Evolutionary conservation across 1,284 basidiomycete species (phyloP), one percentile per base, ranked within the genome.

Genomic region (Laetiporus sulphureus): DNA sequence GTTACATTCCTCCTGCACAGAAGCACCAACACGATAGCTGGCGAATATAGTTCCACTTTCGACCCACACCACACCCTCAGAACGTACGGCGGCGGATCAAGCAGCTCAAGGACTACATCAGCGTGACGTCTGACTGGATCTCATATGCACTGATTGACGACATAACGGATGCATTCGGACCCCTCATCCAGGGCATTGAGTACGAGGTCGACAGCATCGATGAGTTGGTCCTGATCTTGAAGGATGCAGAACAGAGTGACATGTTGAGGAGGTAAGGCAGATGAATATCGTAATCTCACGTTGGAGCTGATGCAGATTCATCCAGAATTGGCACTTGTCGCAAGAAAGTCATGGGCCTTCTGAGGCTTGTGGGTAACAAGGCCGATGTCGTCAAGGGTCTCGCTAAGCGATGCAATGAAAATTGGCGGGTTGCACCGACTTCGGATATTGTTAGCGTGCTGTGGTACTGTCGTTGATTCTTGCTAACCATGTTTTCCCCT

Each of bases 131-230:
- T 3, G 96, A 99, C 67, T 99, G 96, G 96, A 99, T 99, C 55
- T 98, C 94, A 11, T 99, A 99, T 57, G 96, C 96, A 13, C 80
- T 99, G 46, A 99, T 99, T 59, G 96, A 99, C 66, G 96, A 99
- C 67, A 99, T 99, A 60, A 99, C 96, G 42, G 96, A 99, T 63
- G 95, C 94, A 3, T 99, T 99, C 63, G 96, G 95, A 1, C 96
- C 96, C 12, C 77, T 99, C 41, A 99, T 99, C 56, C 96, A 98
- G 64, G 83, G 85, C 57, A 99, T 99, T 63, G 96, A 99, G 64
- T 99, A 98, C 59, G 96, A 99, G 67, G 96, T 99, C 65, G 96
- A 99, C 68, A 91, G 85, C 46, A 99, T 99, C 53, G 96, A 99
- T 58, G 96, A 99, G 68, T 75, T 99, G 25, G 96, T 99, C 50